Evolutionary conservation across 1,284 basidiomycete genomes (phyloP).

Genomic region (Megacollybia platyphylla): DNA sequence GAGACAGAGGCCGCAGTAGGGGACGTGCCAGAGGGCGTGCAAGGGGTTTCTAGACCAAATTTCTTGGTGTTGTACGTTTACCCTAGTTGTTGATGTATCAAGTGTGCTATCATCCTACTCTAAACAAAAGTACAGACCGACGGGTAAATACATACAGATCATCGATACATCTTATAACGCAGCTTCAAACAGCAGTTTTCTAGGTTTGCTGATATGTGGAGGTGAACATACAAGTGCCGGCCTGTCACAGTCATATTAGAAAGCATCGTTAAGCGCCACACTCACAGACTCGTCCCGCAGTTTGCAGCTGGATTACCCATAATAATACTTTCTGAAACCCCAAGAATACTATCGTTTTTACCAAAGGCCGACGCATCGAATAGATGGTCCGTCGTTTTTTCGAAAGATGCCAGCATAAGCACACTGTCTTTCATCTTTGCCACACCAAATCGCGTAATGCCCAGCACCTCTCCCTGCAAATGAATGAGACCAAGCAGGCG

Average conservation of each 20-base stretch:
- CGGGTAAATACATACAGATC: not conserved
- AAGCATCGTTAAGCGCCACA: constrained; percentile 7
- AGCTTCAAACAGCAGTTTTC: constrained; percentile 16
- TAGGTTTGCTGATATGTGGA: constrained; percentile 15
- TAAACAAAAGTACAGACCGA: too few species aligned
- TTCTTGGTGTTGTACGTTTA: too few species aligned
- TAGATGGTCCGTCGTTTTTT: constrained; percentile 98
- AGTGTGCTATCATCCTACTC: too few species aligned
- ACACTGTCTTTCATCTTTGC: constrained; percentile 99
- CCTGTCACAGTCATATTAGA: constrained; percentile 6
- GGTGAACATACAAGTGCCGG: constrained; percentile 14
- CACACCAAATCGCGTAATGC: constrained; percentile 99
- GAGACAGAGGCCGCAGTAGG: constrained; percentile 31
- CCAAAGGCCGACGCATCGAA: constrained; percentile 97
- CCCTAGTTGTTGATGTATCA: too few species aligned
- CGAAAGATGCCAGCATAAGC: constrained; percentile 97
- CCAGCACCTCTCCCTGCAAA: constrained; percentile 84
- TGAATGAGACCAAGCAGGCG: constrained; percentile 1
- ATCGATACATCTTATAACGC: constrained; percentile 10
- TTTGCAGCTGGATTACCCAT: constrained; percentile 97
- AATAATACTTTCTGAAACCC: constrained; percentile 98
- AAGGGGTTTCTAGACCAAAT: constrained; percentile 19
- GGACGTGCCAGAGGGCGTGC: constrained; percentile 33
- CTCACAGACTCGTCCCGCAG: constrained; percentile 90
- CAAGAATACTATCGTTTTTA: constrained; percentile 90